Evolutionary conservation across 2,329 filamentous ascomycete species (phyloP).

Genomic region (Colletotrichum plurivorum): DNA sequence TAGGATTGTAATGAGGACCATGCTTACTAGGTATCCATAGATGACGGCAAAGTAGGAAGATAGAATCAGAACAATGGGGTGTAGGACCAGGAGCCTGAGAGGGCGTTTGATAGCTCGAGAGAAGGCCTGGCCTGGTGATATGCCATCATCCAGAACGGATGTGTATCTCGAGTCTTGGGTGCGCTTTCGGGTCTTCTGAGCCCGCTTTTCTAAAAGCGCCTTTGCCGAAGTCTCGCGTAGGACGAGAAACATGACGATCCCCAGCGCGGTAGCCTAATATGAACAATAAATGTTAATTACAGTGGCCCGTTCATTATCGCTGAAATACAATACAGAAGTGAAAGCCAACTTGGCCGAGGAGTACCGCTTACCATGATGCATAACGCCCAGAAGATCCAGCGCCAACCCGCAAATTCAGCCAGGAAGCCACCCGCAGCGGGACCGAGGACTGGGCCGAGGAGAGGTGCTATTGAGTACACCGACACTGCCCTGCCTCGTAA

Average conservation of each 20-base stretch:
- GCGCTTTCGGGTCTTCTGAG: constrained; percentile 59
- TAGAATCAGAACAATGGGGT: constrained; percentile 66
- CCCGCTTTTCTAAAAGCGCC: constrained; percentile 60
- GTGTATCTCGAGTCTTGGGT: constrained; percentile 48
- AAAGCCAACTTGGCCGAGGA: background rate
- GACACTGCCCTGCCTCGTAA: constrained; percentile 52
- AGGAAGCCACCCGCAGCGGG: constrained; percentile 51
- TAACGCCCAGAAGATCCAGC: constrained; percentile 64
- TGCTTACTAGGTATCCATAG: constrained; percentile 48
- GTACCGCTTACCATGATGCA: constrained; percentile 49
- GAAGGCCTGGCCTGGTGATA: constrained; percentile 44
- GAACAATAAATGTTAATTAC: constrained; percentile 45
- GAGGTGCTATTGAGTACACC: constrained; percentile 50
- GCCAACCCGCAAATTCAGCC: constrained; percentile 47
- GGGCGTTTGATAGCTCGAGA: constrained; percentile 59
- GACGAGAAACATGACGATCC: constrained; percentile 53
- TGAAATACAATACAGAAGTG: background rate
- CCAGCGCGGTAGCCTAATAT: constrained; percentile 49
- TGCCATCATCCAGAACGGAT: constrained; percentile 27
- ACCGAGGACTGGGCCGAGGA: constrained; percentile 50
- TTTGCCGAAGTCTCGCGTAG: constrained; percentile 65
- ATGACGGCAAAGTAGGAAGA: constrained; percentile 53
- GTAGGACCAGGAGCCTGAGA: constrained; percentile 61
- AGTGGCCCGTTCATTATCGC: background rate
- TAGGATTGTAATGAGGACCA: too few species aligned